Conservation (phyloP, 345 rosid genomes). For the Brassica juncea region DNA sequence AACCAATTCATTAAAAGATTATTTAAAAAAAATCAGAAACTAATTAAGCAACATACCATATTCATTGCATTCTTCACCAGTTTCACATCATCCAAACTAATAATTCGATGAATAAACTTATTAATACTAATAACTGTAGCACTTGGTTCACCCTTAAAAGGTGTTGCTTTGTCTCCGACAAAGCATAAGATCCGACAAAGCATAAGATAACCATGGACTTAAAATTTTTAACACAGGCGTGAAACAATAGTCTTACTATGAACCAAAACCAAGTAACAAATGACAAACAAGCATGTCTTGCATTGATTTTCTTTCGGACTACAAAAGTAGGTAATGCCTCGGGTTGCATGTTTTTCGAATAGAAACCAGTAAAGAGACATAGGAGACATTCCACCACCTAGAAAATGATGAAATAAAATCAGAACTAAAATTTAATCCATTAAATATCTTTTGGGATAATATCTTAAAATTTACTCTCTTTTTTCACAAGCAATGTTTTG, state of each 20-base stretch:
- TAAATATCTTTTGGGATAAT: background rate
- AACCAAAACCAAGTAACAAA: constrained; percentile 40
- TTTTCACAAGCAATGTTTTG: background rate
- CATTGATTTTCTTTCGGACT: too few species aligned
- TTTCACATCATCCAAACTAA: constrained; percentile 16
- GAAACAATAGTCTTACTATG: constrained; percentile 40
- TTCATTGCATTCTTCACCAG: constrained; percentile 24
- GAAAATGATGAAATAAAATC: background rate
- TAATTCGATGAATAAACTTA: constrained; percentile 42
- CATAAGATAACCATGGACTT: constrained; percentile 36
- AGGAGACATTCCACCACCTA: too few species aligned
- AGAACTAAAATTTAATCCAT: background rate
- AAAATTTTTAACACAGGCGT: constrained; percentile 49
- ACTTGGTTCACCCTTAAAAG: constrained; percentile 38
- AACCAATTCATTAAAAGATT: background rate
- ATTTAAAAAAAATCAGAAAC: background rate
- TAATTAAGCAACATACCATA: constrained; percentile 7
- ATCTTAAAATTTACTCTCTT: background rate
- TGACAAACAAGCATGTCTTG: background rate
- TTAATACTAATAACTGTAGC: constrained; percentile 4
- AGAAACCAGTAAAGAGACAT: too few species aligned
- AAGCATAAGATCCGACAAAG: background rate
- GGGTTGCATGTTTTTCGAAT: too few species aligned
- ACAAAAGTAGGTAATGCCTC: too few species aligned
- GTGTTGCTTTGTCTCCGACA: constrained; percentile 39